These are phyloP conservation scores for Lactarius quietus DNA, from an alignment of 768 basidiomycete genomes.

Conservation along the genomic window DNA sequence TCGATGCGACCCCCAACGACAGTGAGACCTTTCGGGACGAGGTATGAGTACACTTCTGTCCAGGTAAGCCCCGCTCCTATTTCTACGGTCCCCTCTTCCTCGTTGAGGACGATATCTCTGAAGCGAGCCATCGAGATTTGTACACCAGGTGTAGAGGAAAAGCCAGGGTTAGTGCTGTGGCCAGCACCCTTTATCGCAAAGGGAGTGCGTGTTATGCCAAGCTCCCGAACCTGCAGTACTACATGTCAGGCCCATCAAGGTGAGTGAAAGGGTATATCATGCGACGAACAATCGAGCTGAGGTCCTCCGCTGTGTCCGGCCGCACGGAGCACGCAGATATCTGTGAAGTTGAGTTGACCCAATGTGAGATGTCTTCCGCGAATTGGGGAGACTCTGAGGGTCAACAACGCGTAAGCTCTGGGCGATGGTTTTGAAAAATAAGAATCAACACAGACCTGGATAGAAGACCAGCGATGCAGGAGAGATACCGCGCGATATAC, in stretches of 20 bases:
- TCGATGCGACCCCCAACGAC: neutral
- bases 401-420: neutral
- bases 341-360: conserved; percentile 4
- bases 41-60: neutral
- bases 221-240: neutral
- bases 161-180: conserved; percentile 2
- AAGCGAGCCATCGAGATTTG: conserved; percentile 6
- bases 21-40: neutral
- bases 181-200: conserved; percentile 1
- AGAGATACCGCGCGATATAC: neutral
- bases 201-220: neutral
- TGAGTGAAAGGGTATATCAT: neutral
- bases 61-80: neutral
- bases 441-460: neutral
- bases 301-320: conserved; percentile 2
- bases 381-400: neutral
- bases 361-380: neutral
- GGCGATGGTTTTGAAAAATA: neutral
- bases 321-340: conserved; percentile 5
- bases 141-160: conserved; percentile 3
- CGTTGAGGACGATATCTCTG: neutral
- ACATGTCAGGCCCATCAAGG: neutral
- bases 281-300: neutral
- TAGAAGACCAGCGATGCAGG: neutral
- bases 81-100: neutral